A percentile compares a stretch with the other conserved stretches of the same genome.
These are phyloP conservation scores for Cystobasidium slooffiae DNA, from an alignment of 1,284 basidiomycete genomes.

Conservation along the genomic window DNA sequence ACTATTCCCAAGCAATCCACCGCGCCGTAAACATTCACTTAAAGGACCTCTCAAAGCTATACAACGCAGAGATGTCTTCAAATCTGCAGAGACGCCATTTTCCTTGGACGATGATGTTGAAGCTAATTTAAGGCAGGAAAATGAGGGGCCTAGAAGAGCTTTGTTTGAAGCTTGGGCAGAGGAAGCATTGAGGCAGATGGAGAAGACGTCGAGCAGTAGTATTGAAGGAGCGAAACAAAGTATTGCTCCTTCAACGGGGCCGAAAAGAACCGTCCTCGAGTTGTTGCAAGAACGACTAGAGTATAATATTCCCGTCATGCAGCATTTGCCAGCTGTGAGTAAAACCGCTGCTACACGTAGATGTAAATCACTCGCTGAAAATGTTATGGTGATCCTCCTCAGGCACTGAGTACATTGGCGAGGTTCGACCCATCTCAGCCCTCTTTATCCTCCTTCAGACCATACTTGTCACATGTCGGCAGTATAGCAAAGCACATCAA, in stretches of 20 bases:
- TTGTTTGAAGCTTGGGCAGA: conserved; percentile 40
- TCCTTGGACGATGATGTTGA: conserved; percentile 20
- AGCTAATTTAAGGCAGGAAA: conserved; percentile 3
- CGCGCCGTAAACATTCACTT: neutral
- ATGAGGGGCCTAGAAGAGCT: conserved; percentile 21
- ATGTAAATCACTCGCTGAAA: neutral
- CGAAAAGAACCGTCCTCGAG: conserved; percentile 6
- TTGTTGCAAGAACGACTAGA: conserved; percentile 30
- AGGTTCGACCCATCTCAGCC: conserved; percentile 4
- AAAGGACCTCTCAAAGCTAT: neutral
- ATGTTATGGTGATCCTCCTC: neutral
- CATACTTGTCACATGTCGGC: conserved; percentile 25
- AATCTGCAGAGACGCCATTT: conserved; percentile 27
- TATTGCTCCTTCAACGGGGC: neutral
- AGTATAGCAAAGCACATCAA: conserved; percentile 31
- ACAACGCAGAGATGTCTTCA: conserved; percentile 12
- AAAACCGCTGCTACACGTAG: neutral
- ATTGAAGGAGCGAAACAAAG: neutral
- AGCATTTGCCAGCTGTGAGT: conserved; percentile 22
- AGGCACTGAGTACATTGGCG: conserved; percentile 24
- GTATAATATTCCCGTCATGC: conserved; percentile 34
- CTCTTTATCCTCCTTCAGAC: conserved; percentile 24
- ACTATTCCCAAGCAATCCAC: conserved; percentile 7
- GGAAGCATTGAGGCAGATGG: conserved; percentile 4
- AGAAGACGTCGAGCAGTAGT: neutral